Evolutionary conservation across 2,329 filamentous ascomycete genomes (phyloP), one percentile per base, ranked within the genome.

Genomic region (Colletotrichum trifolii): DNA sequence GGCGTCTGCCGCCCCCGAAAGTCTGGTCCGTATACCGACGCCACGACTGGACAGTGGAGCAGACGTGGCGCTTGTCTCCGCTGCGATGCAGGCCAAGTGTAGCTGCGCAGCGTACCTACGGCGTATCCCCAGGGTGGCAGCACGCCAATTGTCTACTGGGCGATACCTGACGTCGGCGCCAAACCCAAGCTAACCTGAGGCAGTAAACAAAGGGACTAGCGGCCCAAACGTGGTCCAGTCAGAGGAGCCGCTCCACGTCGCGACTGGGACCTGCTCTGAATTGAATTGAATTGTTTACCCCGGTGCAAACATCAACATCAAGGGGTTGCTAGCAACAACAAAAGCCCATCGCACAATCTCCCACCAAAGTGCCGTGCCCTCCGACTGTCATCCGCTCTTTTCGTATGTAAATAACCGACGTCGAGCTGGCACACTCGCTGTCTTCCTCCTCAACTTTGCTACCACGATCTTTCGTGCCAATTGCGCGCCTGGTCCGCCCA

Each of bases 301-400:
- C 33, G 39, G 64, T 46, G 48, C 60, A 65, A 67, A 68, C 50
- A 64, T 68, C 67, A 68, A 68, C 65, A 68, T 58, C 60, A 48
- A 38, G 55, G 64, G 56, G 65, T 67, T 67, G 67, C 67, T 67
- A 68, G 50, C 63, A 68, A 66, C 64, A 67, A 68, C 64, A 68
- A 63, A 53, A 56, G 45, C 38, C 34, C 38, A 52, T 47, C 63
- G 25, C 60, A 25, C 49, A 49, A 36, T 60, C 25, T 54, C 60
- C 43, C 50, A 48, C 60, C 59, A 53, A 59, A 49, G 35, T 33
- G 25, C 47, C 35, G 39, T 39, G 46, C 42, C 43, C 52, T 48
- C 43, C 54, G 45, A 57, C 52, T 64, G 15, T 35, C 50, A 40
- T 39, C 43, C 40, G 35, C 53, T 61, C 57, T 35, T 60, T 54